Conservation (phyloP, 768 basidiomycete genomes). For the Suillus subaureus region DNA sequence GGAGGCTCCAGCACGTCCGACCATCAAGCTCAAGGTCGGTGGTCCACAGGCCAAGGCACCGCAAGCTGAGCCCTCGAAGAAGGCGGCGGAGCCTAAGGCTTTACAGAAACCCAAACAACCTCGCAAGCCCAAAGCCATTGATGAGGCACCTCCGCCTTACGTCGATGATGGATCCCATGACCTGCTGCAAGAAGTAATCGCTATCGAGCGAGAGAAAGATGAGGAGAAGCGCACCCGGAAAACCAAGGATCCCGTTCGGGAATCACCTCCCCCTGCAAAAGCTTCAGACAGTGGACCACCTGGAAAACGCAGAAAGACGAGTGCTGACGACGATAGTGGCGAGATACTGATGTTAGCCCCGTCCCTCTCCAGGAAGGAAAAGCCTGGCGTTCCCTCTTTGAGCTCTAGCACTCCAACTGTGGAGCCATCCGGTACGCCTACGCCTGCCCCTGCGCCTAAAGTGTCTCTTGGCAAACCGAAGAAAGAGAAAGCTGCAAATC, state of each 20-base stretch:
- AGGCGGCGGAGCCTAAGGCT: constrained; percentile 37
- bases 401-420: constrained; percentile 46
- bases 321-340: constrained; percentile 49
- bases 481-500: constrained; percentile 44
- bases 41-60: constrained; percentile 38
- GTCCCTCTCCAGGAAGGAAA: constrained; percentile 58
- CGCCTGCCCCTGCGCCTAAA: constrained; percentile 30
- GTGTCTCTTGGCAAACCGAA: constrained; percentile 38
- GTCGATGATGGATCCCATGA: constrained; percentile 84
- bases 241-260: constrained; percentile 41
- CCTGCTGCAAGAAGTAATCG: constrained; percentile 78
- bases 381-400: constrained; percentile 34
- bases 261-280: constrained; percentile 38
- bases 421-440: constrained; percentile 29
- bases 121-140: constrained; percentile 47
- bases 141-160: constrained; percentile 62
- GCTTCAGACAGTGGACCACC: constrained; percentile 40
- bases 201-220: constrained; percentile 70
- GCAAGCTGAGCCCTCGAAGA: constrained; percentile 30
- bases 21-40: constrained; percentile 72
- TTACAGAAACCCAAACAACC: constrained; percentile 39
- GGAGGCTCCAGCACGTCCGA: constrained; percentile 49
- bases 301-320: constrained; percentile 61
- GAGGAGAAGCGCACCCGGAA: constrained; percentile 53
- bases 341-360: constrained; percentile 65